phyloP scores from a whole-genome alignment of 2,329 filamentous ascomycete species.

The Aspergillus piperis region DNA sequence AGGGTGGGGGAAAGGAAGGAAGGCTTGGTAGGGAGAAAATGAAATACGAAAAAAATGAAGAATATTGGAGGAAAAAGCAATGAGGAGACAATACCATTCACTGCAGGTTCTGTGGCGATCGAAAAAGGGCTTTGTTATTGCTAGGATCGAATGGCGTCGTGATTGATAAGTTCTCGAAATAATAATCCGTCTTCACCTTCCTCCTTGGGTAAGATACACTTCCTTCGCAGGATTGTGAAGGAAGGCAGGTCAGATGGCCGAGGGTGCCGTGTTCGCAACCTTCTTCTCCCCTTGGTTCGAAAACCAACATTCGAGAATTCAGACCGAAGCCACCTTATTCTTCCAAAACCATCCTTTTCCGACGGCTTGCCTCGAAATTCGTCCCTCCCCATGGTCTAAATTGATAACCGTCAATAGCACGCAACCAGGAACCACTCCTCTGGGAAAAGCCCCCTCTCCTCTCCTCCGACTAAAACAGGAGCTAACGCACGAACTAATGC shows the following conservation, averaged over 20 bases:
- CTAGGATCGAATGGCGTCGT: constrained; percentile 1
- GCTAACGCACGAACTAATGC: constrained; percentile 2
- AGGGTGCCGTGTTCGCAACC: neutral
- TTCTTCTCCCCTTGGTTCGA: neutral
- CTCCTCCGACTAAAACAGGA: neutral
- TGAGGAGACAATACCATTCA: neutral
- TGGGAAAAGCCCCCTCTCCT: constrained; percentile 9
- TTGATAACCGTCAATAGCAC: constrained; percentile 3
- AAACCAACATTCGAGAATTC: neutral
- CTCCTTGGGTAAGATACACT: neutral
- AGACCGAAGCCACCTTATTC: neutral
- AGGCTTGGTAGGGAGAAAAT: neutral
- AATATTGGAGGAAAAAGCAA: neutral
- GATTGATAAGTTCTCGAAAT: neutral
- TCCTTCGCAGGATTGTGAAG: neutral
- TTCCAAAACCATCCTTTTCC: neutral
- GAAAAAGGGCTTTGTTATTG: neutral
- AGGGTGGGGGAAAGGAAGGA: no score
- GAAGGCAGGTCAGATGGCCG: neutral
- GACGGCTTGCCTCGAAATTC: neutral
- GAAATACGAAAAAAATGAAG: constrained; percentile 5
- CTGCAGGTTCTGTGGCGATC: neutral
- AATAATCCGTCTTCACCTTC: neutral
- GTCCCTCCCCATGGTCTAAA: neutral
- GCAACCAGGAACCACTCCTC: constrained; percentile 9